Conservation (phyloP, 2,329 filamentous ascomycete species). For the Apiospora kogelbergensis region DNA sequence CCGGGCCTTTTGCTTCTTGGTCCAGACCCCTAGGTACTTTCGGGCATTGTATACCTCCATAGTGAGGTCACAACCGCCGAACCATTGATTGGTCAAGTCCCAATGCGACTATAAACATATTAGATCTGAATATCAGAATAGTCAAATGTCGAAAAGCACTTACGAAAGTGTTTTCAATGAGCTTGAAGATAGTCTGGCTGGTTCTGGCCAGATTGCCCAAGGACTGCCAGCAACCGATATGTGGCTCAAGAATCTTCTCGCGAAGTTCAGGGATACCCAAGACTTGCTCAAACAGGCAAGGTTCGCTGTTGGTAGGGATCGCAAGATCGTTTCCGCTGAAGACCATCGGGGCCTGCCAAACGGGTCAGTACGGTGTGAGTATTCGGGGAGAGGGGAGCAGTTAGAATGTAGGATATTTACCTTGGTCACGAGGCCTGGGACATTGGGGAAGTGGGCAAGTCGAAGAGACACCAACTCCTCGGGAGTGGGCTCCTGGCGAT, state of each 20-base stretch:
- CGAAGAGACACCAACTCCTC: not conserved
- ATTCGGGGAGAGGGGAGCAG: not conserved
- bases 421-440: slow-evolving; percentile 9
- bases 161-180: slow-evolving; percentile 20
- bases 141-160: not conserved
- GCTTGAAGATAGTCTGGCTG: slow-evolving; percentile 20
- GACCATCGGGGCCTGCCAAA: not conserved
- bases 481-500: not conserved
- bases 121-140: not conserved
- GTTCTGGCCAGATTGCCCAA: slow-evolving; percentile 22
- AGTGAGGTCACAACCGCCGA: not conserved
- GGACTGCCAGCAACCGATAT: slow-evolving; percentile 16
- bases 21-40: not conserved
- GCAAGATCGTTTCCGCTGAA: not conserved
- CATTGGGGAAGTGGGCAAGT: slow-evolving; percentile 6
- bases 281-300: not conserved
- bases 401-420: not conserved
- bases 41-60: not conserved
- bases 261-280: slow-evolving; percentile 21
- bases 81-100: not conserved
- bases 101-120: not conserved
- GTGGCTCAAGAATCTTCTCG: slow-evolving; percentile 12
- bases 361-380: not conserved
- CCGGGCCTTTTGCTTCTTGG: not conserved
- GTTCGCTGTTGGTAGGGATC: not conserved